phyloP scores from a whole-genome alignment of 106 monocot species.

The Dioscorea alata region DNA sequence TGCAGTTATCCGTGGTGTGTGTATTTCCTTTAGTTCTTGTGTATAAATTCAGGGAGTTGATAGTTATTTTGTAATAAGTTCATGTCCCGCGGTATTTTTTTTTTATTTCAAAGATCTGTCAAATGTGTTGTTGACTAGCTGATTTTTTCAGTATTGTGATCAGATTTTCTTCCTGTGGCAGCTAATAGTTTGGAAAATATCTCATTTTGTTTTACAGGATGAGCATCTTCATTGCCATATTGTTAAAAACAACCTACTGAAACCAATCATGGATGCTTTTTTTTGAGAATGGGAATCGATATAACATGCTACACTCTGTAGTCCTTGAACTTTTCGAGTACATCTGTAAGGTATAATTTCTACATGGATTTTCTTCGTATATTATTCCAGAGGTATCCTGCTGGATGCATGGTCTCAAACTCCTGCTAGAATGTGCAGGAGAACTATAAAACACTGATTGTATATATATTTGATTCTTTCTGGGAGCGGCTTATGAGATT shows the following conservation, averaged over 20 bases:
- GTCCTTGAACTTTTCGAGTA: conserved; percentile 86
- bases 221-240: conserved; percentile 75
- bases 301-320: conserved; percentile 93
- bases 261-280: conserved; percentile 85
- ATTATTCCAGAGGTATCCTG: not conserved
- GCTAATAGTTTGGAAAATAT: too few relatives aligned
- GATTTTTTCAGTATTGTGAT: too few relatives aligned
- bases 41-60: too few relatives aligned
- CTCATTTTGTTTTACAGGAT: conserved; percentile 46
- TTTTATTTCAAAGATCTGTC: too few relatives aligned
- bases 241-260: conserved; percentile 84
- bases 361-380: not conserved
- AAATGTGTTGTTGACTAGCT: too few relatives aligned
- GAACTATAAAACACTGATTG: conserved; percentile 43
- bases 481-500: conserved; percentile 73
- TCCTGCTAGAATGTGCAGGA: not conserved
- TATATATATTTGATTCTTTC: conserved; percentile 62
- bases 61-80: too few relatives aligned
- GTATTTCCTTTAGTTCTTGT: too few relatives aligned
- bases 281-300: conserved; percentile 74
- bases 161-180: too few relatives aligned
- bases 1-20: too few relatives aligned
- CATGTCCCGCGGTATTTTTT: too few relatives aligned
- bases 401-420: too few relatives aligned
- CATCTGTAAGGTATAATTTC: conserved; percentile 66